Percentiles rank a stretch among this genome's conserved stretches.
Conservation (phyloP, 331 rosid species). For the Malus hybrid region DNA sequence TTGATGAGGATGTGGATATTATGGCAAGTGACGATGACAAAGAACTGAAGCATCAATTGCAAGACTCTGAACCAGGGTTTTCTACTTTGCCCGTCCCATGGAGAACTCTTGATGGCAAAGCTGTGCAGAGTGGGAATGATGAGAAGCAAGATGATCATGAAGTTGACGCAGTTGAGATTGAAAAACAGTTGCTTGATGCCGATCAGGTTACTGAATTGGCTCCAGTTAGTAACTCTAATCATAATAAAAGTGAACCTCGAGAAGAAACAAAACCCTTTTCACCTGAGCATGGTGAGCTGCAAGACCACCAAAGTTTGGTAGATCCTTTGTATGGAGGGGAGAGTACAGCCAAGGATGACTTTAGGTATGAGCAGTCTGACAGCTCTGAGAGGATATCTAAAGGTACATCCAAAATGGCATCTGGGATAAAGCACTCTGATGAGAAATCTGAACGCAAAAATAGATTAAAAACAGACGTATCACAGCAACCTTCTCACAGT, state of each 20-base stretch:
- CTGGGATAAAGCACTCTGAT: slow-evolving; percentile 42
- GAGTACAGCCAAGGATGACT: slow-evolving; percentile 39
- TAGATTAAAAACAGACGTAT: slow-evolving; percentile 47
- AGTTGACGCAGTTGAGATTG: slow-evolving; percentile 63
- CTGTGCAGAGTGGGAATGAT: slow-evolving; percentile 39
- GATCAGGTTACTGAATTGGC: slow-evolving; percentile 42
- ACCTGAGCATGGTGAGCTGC: slow-evolving; percentile 45
- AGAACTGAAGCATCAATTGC: slow-evolving; percentile 54
- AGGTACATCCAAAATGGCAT: slow-evolving; percentile 56
- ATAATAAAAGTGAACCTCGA: slow-evolving; percentile 28
- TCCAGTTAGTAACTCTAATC: slow-evolving; percentile 17
- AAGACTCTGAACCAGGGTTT: slow-evolving; percentile 39
- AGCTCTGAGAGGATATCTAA: slow-evolving; percentile 54
- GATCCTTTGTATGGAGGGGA: slow-evolving; percentile 67
- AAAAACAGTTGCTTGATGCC: slow-evolving; percentile 50
- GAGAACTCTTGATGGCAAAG: slow-evolving; percentile 46
- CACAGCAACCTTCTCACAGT: slow-evolving; percentile 27
- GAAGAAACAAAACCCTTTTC: slow-evolving; percentile 43
- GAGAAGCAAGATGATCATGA: slow-evolving; percentile 67
- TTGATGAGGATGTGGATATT: slow-evolving; percentile 95
- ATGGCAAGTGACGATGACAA: slow-evolving; percentile 96
- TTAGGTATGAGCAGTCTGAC: slow-evolving; percentile 58
- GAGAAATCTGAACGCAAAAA: slow-evolving; percentile 49
- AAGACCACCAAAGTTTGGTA: slow-evolving; percentile 47
- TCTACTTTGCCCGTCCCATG: slow-evolving; percentile 36